Evolutionary conservation across 140 eudicot species (phyloP), one percentile per base, ranked within the genome.

Genomic region (Flaveria floridana): DNA sequence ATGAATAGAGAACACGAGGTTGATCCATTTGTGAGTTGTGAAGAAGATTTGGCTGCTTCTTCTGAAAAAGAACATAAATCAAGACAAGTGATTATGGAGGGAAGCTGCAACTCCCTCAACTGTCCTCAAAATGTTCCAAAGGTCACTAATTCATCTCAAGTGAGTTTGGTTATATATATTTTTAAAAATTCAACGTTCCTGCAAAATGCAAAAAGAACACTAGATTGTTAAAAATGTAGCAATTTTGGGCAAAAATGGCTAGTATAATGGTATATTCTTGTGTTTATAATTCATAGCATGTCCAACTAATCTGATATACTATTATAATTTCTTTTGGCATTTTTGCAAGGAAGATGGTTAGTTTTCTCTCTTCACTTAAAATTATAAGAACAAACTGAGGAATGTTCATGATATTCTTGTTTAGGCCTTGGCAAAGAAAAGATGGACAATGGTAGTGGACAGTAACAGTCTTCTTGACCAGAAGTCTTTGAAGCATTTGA

Each of bases 371-470:
- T 65, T 18, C 71, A 3, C 20, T 26, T n/a, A 73, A 39, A 41
- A 5, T 21, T 16, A 46, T 73, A 13, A 30, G 42, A 14, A 34
- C 15, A 61, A 50, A 62, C 59, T 21, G 37, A 19, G 55, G 28
- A 19, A 61, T 62, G 26, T 62, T 62, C 8, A 30, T 71, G 76
- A 2, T 78, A 13, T 53, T 61, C 13, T 55, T 75, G 70, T 75
- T 86, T 88, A 87, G 87, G 65, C 65, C 34, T 62, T 65, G 74
- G 81, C 65, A 76, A 83, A 28, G 34, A 84, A 78, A 67, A 75
- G 78, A 79, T 95, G 99, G 99, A 85, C 46, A 63, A 86, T 95
- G 89, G 81, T 95, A 34, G 90, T 85, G 39, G 99, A 95, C 69
- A 80, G 87, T 21, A 75, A 76, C 71, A 87, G 86, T 77, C 81